Base-by-base conservation (phyloP, 2,329 filamentous ascomycete species). In the Fusarium nematophilum region DNA sequence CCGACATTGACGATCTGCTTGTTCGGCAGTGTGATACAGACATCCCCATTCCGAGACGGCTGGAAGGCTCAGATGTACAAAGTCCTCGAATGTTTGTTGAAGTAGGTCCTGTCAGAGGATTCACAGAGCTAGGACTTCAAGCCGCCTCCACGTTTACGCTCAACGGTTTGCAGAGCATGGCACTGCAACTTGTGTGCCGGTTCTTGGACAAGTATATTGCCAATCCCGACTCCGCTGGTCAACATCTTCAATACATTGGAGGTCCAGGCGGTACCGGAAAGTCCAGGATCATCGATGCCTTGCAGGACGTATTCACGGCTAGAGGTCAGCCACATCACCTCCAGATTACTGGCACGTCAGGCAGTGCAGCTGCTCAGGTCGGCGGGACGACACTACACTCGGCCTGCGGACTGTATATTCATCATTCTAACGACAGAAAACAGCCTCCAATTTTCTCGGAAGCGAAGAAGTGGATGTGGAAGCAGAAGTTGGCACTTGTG, bases 401-500 rank as follows among this genome's bases (percentile, higher is more conserved):
- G 21, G 43, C 50, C 14, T 53, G 3, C 0, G 18, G 29, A 11
- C 46, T 49, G 9, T 27, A 49, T 11, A 49, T 7, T 10, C 27
- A 42, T 4, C 36, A 11, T 29, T 42, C 29, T 34, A 5, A 14
- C 33, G 21, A 34, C 18, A 53, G 15, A 39, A 9, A 37, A 26
- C 11, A 52, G 15, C 23, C 36, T 38, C 17, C 30, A 29, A n/a
- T n/a, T 2, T 47, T 57, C 23, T 44, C 34, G 8, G 47, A 52
- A 38, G 53, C 34, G 11, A 57, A 52, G 17, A 57, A 57, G 30
- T 53, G 14, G 43, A 42, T 36, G 31, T 57, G 37, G 49, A 53
- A 57, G 37, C 31, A 57, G 47, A 57, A 57, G 37, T 27, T 57
- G 27, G 38, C 14, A n/a, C 48, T 57, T 18, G 37, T 57, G 4